A percentile compares a stretch with the other conserved stretches of the same genome.
Evolutionary conservation across 2,329 filamentous ascomycete species (phyloP).

Genomic region (Rosellinia necatrix): DNA sequence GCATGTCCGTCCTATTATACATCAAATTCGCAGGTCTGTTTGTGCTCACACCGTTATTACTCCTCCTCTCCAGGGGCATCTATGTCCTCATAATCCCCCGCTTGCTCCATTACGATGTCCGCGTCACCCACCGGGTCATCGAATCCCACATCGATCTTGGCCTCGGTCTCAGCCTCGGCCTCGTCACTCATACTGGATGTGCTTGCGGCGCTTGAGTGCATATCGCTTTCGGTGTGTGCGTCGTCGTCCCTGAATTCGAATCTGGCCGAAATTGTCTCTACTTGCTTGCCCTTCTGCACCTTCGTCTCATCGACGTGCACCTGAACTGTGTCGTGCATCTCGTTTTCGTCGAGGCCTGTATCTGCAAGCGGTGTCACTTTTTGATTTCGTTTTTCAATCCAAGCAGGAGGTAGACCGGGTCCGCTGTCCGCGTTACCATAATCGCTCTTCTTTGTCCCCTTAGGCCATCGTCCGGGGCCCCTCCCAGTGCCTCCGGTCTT

Average conservation of each 20-base stretch:
- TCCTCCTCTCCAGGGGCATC: slow-evolving; percentile 25
- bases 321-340: slow-evolving; percentile 40
- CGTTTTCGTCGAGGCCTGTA: slow-evolving; percentile 32
- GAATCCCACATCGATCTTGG: slow-evolving; percentile 12
- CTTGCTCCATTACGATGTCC: slow-evolving; percentile 18
- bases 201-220: slow-evolving; percentile 15
- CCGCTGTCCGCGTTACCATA: slow-evolving; percentile 70
- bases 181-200: no score
- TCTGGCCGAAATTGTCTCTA: slow-evolving; percentile 30
- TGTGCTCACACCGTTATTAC: slow-evolving; percentile 5
- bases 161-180: no score
- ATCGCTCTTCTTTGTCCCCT: slow-evolving; percentile 70
- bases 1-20: slow-evolving; percentile 18
- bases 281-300: slow-evolving; percentile 38
- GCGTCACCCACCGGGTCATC: slow-evolving; percentile 18
- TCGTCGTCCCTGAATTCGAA: slow-evolving; percentile 29
- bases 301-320: slow-evolving; percentile 46
- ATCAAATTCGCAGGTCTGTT: slow-evolving; percentile 13
- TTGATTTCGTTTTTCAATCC: slow-evolving; percentile 46
- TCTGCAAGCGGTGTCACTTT: slow-evolving; percentile 1
- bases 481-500: slow-evolving; percentile 67
- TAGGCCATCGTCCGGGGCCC: slow-evolving; percentile 68
- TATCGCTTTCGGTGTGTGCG: slow-evolving; percentile 2
- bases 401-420: slow-evolving; percentile 64
- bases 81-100: slow-evolving; percentile 19